Conservation (phyloP, 129 eudicot genomes). For the Cynara cardunculus region DNA sequence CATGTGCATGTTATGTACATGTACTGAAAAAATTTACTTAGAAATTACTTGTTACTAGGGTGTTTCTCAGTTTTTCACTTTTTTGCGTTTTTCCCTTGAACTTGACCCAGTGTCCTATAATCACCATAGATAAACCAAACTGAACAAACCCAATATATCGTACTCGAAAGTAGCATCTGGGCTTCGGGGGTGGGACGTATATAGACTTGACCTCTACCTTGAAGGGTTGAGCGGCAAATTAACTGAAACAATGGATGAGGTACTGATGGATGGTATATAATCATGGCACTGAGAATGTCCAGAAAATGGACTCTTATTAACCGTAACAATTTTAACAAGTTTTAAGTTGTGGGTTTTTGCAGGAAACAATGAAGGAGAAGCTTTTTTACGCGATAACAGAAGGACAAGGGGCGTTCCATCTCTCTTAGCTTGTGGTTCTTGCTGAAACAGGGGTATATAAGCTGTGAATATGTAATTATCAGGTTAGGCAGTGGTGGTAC, state of each 20-base stretch:
- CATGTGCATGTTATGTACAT: too few relatives aligned
- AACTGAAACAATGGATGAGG: background rate
- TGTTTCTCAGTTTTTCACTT: too few relatives aligned
- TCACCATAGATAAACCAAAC: background rate
- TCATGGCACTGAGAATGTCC: too few relatives aligned
- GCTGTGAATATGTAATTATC: slow-evolving; percentile 51
- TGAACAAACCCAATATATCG: background rate
- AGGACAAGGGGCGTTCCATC: slow-evolving; percentile 98
- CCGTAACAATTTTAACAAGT: background rate
- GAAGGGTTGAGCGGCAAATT: too few relatives aligned
- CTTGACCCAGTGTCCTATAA: too few relatives aligned
- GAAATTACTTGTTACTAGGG: too few relatives aligned
- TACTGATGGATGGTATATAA: too few relatives aligned
- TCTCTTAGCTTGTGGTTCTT: slow-evolving; percentile 36
- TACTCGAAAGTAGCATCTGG: background rate
- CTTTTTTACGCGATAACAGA: slow-evolving; percentile 81
- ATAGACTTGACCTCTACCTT: too few relatives aligned
- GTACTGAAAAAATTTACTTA: too few relatives aligned
- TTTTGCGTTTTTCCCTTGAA: too few relatives aligned
- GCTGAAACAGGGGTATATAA: slow-evolving; percentile 35
- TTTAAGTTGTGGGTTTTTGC: slow-evolving; percentile 14
- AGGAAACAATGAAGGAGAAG: slow-evolving; percentile 90
- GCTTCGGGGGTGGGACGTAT: too few relatives aligned
- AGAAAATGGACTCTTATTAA: background rate
- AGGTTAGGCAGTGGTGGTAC: slow-evolving; percentile 47